Evolutionary conservation across 2,329 filamentous ascomycete species (phyloP), one percentile per base, ranked within the genome.

Genomic region (Pestalotiopsis sp.): DNA sequence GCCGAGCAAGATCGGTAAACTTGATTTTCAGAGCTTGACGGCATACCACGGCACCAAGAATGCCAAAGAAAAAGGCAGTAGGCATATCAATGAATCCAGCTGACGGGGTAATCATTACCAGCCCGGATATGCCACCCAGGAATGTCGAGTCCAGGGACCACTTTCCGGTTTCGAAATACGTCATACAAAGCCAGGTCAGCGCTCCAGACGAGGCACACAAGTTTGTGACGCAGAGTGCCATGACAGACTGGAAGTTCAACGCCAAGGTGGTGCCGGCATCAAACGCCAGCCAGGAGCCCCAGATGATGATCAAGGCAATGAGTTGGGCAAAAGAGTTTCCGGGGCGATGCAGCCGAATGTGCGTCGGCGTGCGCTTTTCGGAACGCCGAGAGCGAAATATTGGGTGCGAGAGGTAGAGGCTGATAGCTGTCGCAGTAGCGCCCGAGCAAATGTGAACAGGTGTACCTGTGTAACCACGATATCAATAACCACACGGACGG

Each of bases 11-110:
- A 14, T 83, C 80, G 2, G 83, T 86, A 69, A 83, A 86, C 73
- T 87, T 88, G 73, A 87, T 85, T 1, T 84, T 78, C 65, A 87
- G 72, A 14, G 84, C 84, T 75, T 88, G 85, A 1, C 86, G 80
- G 68, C 83, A 86, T 12, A 85, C 74, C 2, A 83, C 45, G 1
- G 85, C 83, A 0, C 84, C 84, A 0, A 82, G 71, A 6, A 86
- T 75, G 0, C 85, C 84, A 56, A 87, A 85, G 66, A 81, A 81
- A 69, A 86, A 82, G 0, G 84, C 80, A 0, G 84, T 86, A 0
- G 81, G 80, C 76, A 85, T 78, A 61, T 86, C 84, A 58, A 87
- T 83, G 75, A 77, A 79, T 2, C 76, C 77, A 2, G 85, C 84
- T 1, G 83, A 78, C 0, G 84, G 84, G 0, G 84, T 86, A 65